Percentiles rank a stretch among this genome's conserved stretches.
These are phyloP conservation scores for Sclerotinia nivalis DNA, from an alignment of 2,329 filamentous ascomycete species.

Conservation along the genomic window DNA sequence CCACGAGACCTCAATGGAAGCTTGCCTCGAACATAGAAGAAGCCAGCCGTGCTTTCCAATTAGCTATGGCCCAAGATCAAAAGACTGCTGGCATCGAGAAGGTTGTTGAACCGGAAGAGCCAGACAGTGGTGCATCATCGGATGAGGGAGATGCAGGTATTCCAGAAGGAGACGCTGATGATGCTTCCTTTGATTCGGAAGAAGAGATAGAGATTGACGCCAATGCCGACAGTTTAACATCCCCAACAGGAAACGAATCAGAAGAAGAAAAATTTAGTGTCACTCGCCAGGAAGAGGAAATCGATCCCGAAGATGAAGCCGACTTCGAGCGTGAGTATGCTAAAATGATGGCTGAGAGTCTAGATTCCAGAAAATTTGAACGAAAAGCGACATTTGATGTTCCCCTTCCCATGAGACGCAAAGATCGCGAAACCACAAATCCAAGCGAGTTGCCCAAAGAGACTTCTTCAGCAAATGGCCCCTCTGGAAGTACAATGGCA, in stretches of 20 bases:
- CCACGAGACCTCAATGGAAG: conserved; percentile 91
- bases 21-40: conserved; percentile 78
- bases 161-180: conserved; percentile 50
- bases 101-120: conserved; percentile 69
- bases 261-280: conserved; percentile 89
- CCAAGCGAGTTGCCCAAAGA: conserved; percentile 45
- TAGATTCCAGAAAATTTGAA: conserved; percentile 94
- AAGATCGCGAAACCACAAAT: conserved; percentile 59
- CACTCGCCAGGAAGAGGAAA: conserved; percentile 82
- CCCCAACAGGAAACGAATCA: conserved; percentile 61
- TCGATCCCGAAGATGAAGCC: conserved; percentile 91
- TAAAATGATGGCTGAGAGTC: conserved; percentile 96
- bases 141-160: conserved; percentile 66
- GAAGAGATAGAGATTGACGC: conserved; percentile 56
- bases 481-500: conserved; percentile 72
- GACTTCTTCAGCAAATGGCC: conserved; percentile 40
- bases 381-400: conserved; percentile 94
- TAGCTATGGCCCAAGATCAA: conserved; percentile 88
- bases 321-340: conserved; percentile 98
- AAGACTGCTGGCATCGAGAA: conserved; percentile 75
- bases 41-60: conserved; percentile 77
- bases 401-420: conserved; percentile 84
- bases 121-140: conserved; percentile 67
- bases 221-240: conserved; percentile 53
- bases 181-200: conserved; percentile 49